Conservation (phyloP, 768 basidiomycete species). For the Boletus rubescentipes region DNA sequence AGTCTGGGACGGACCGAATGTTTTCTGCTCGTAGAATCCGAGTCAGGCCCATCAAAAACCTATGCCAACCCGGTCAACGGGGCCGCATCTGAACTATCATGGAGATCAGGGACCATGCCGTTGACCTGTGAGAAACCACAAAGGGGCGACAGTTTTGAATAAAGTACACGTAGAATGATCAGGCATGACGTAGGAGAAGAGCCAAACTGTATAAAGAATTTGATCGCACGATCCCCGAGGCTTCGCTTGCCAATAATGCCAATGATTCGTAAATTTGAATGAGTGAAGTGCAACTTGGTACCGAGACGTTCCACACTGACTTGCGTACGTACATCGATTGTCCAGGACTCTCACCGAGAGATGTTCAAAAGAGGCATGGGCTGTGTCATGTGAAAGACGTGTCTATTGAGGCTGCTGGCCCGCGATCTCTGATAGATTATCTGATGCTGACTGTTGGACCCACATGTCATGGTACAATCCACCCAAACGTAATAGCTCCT, state of each 20-base stretch:
- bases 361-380: background rate
- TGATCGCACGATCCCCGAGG: no score
- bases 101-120: background rate
- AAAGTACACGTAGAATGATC: no score
- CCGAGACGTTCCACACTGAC: background rate
- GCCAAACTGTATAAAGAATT: no score
- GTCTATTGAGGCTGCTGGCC: slow-evolving; percentile 4
- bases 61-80: background rate
- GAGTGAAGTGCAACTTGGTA: no score
- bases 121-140: background rate
- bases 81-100: background rate
- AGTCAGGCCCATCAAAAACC: background rate
- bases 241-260: no score
- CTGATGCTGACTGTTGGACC: slow-evolving; percentile 63
- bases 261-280: no score
- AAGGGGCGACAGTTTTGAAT: no score
- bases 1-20: no score
- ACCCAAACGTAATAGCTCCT: slow-evolving; percentile 68
- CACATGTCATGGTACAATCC: slow-evolving; percentile 84
- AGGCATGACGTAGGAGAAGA: no score
- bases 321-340: background rate
- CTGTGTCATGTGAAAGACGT: background rate
- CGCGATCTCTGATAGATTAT: slow-evolving; percentile 19
- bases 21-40: background rate
- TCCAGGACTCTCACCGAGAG: background rate